These are phyloP conservation scores for Cladosporium sp. DNA, from an alignment of 2,329 filamentous ascomycete species.

Conservation along the genomic window DNA sequence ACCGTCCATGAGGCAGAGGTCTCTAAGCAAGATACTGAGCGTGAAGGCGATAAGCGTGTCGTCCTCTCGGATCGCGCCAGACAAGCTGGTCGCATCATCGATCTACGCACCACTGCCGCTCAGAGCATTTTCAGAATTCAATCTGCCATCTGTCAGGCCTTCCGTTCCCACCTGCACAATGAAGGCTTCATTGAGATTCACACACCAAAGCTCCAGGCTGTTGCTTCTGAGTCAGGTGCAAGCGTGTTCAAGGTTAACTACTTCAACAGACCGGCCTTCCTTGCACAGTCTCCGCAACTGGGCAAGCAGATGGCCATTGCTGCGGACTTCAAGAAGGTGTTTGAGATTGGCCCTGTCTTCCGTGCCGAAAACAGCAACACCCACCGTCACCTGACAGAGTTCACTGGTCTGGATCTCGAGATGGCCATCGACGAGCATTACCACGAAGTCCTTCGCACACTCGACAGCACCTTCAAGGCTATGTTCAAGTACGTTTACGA, in stretches of 20 bases:
- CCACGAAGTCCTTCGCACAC: slow-evolving; percentile 74
- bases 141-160: slow-evolving; percentile 72
- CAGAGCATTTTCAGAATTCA: slow-evolving; percentile 87
- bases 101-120: slow-evolving; percentile 78
- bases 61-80: slow-evolving; percentile 70
- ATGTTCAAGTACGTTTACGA: slow-evolving; percentile 71
- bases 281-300: slow-evolving; percentile 87
- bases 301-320: slow-evolving; percentile 92
- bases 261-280: slow-evolving; percentile 79
- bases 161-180: slow-evolving; percentile 70
- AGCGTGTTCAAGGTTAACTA: slow-evolving; percentile 91
- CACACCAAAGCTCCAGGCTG: slow-evolving; percentile 85
- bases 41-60: slow-evolving; percentile 53
- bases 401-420: slow-evolving; percentile 86
- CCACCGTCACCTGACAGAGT: slow-evolving; percentile 89
- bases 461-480: slow-evolving; percentile 76
- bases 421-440: slow-evolving; percentile 90
- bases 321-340: slow-evolving; percentile 83
- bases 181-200: slow-evolving; percentile 88
- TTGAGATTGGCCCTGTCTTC: slow-evolving; percentile 87
- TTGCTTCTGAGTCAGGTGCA: slow-evolving; percentile 84
- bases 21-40: slow-evolving; percentile 52
- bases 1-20: slow-evolving; percentile 68
- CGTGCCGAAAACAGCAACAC: slow-evolving; percentile 95
- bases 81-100: slow-evolving; percentile 73